A percentile compares a stretch with the other conserved stretches of the same genome.
Conservation (phyloP, 169 alveolate species). For the Plasmodium chabaudi region DNA sequence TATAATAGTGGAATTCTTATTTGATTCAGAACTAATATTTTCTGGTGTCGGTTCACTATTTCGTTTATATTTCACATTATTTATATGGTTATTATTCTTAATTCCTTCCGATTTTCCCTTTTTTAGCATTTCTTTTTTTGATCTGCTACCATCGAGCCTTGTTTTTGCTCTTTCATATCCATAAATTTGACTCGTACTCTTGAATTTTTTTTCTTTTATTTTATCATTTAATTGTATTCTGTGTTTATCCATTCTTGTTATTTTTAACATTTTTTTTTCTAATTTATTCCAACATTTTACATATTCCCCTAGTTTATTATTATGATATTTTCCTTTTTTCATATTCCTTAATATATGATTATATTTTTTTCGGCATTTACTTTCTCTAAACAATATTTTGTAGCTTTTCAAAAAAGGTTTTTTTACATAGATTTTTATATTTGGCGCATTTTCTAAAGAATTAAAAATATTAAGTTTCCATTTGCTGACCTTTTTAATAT, state of each 20-base stretch:
- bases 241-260: slow-evolving; percentile 10
- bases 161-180: background rate
- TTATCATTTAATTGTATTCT: slow-evolving; percentile 3
- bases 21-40: no score
- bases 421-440: background rate
- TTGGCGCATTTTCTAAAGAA: background rate
- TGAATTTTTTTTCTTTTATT: background rate
- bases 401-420: no score
- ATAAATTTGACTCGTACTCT: background rate
- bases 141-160: background rate
- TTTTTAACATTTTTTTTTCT: slow-evolving; percentile 14
- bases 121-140: background rate
- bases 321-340: slow-evolving; percentile 13
- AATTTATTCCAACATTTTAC: background rate
- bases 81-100: background rate
- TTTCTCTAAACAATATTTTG: slow-evolving; percentile 1
- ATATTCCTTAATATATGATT: background rate
- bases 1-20: no score
- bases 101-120: background rate
- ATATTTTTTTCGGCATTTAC: background rate
- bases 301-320: background rate
- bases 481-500: background rate
- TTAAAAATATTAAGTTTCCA: slow-evolving; percentile 7
- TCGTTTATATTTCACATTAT: background rate
- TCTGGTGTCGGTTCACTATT: no score